Evolutionary conservation across 164 flowering plant genomes (phyloP).

Genomic region (Vitis rotundifolia): DNA sequence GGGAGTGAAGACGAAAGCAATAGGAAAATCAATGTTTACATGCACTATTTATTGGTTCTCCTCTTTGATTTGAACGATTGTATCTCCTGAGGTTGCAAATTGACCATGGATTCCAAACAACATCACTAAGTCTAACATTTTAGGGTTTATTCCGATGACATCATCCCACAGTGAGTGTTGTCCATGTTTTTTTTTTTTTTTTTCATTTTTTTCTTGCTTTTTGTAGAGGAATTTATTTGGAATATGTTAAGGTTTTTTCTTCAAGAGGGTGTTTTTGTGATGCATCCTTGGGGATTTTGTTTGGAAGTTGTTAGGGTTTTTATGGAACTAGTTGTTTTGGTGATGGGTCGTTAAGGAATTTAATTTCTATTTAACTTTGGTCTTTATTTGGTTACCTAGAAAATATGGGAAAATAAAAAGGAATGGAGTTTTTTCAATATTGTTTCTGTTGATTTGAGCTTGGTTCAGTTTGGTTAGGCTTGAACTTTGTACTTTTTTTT

Average conservation of each 20-base stretch:
- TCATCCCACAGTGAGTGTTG: constrained; percentile 3
- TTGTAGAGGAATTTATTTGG: neutral
- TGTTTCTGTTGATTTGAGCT: no score
- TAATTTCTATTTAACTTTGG: neutral
- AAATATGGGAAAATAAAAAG: neutral
- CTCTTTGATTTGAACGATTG: constrained; percentile 2
- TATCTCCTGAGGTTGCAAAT: constrained; percentile 22
- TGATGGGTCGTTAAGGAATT: no score
- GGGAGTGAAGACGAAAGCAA: no score
- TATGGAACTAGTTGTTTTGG: no score
- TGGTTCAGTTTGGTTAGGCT: no score
- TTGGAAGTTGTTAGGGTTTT: no score
- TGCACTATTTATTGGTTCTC: no score
- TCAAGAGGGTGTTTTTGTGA: no score
- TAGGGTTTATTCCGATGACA: neutral
- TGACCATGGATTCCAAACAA: constrained; percentile 1
- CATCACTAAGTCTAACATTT: neutral
- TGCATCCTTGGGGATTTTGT: no score
- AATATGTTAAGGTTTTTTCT: neutral
- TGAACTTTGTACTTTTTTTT: neutral
- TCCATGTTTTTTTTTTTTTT: neutral
- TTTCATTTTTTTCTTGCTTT: neutral
- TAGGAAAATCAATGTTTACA: no score
- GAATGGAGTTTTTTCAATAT: neutral
- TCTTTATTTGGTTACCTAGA: neutral